Base-by-base conservation (phyloP, 2,329 filamentous ascomycete species). In the Hypoxylon sp. region DNA sequence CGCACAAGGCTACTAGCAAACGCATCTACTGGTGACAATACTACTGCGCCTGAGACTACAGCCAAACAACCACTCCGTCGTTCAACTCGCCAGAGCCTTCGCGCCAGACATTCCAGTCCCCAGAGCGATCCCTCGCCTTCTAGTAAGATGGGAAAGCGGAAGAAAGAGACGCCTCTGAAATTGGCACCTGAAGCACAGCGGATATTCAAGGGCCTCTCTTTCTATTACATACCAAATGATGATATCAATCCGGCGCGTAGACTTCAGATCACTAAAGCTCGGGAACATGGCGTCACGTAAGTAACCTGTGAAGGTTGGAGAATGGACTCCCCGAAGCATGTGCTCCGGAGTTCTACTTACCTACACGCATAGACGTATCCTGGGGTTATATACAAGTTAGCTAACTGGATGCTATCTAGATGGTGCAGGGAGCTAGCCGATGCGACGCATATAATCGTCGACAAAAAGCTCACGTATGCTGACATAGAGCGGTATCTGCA, bases 151-250 rank as follows among this genome's bases (percentile, higher is more conserved):
- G 79, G 78, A 60, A 86, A 87, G 72, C 80, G 84, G 44, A 89
- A 88, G 75, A 78, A 81, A 59, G 74, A 82, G 46, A 66, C 75
- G 1, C 68, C 77, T 1, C 65, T 85, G 21, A 84, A 83, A 54
- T 67, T 83, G 19, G 80, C 86, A 0, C 85, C 88, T 0, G 85
- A 88, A 67, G 76, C 79, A 0, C 79, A 87, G 62, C 85, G 87
- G 71, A 84, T 92, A 4, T 90, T 94, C 75, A 84, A 81, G 48
- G 85, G 81, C 0, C 78, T 92, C n/a, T 78, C 81, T 0, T 91
- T 93, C 70, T 92, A 89, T 80, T 97, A 96, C 77, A 88, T 97
- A 5, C 95, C 94, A 0, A 92, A 96, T 71, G 88, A 93, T 70
- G 91, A 95, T 69, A 86, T 92, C 51, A 88, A 90, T 32, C 86